Base-by-base conservation (phyloP, 495 filamentous ascomycete species). In the Neurospora cerealis region DNA sequence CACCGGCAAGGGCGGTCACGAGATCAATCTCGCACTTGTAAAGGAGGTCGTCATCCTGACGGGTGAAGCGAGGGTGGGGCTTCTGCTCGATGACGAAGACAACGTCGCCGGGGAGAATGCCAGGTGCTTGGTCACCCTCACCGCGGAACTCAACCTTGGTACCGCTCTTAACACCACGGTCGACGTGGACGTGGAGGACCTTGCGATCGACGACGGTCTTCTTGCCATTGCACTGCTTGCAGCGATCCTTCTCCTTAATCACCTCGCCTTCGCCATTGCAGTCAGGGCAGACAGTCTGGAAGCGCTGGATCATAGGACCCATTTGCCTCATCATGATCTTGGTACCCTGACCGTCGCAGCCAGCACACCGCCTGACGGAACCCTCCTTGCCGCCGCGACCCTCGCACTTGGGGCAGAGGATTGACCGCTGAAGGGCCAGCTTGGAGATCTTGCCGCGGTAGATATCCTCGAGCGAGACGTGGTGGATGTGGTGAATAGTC, bases 261-360 rank as follows among this genome's bases (percentile, higher is more conserved):
- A 91, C 94, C 85, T 99, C 96, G 69, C 96, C 94, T 82, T 98
- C 96, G 74, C 96, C 96, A 74, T 94, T 93, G 81, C 96, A 99
- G 83, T 99, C 96, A 39, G 94, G 93, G 89, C 96, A 99, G 74
- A 98, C 94, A 24, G 96, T 98, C 88, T 98, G 96, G 89, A 98
- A 98, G 70, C 96, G 93, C 85, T 98, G 96, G 80, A 98, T 98
- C 96, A 99, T 99, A 71, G 96, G 96, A 70, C 96, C 96, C 95
- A 98, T 98, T 87, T 98, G 96, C 78, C 96, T 93, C 96, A 98
- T 98, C 95, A 99, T 98, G 28, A 92, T 97, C 91, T 98, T 98
- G 93, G 97, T 96, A 83, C 96, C 96, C 74, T 90, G 88, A 78
- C 96, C 96, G 74, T 96, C 93, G 83, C 96, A 99, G 75, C 92